Evolutionary conservation across 306 rosid species (phyloP).

Genomic region (Hippophae rhamnoides): DNA sequence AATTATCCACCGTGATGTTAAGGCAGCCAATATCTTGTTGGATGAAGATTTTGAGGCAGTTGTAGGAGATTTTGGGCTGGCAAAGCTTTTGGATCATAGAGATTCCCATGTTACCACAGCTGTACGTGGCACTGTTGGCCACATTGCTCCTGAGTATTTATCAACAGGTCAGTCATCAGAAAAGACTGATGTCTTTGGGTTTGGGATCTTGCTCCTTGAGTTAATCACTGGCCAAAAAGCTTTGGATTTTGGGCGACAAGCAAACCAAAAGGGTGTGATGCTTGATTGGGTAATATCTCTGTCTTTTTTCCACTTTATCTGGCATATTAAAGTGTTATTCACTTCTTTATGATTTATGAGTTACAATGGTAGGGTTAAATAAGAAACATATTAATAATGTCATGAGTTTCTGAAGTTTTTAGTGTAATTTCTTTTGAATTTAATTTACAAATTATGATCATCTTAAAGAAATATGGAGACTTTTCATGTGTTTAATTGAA

Average conservation of each 20-base stretch:
- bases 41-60: conserved; percentile 94
- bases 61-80: conserved; percentile 97
- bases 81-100: conserved; percentile 92
- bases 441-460: too few relatives aligned
- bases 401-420: too few relatives aligned
- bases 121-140: conserved; percentile 96
- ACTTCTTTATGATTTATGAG: too few relatives aligned
- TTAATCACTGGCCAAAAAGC: conserved; percentile 94
- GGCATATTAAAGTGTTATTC: too few relatives aligned
- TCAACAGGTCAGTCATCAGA: conserved; percentile 96
- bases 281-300: conserved; percentile 81
- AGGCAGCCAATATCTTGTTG: conserved; percentile 91
- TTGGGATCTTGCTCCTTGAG: conserved; percentile 90
- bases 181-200: conserved; percentile 96
- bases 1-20: conserved; percentile 94
- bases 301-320: not conserved
- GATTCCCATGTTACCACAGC: conserved; percentile 98
- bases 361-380: too few relatives aligned
- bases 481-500: too few relatives aligned
- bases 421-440: too few relatives aligned
- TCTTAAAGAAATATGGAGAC: too few relatives aligned
- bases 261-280: conserved; percentile 95
- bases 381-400: too few relatives aligned
- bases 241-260: conserved; percentile 86
- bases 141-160: conserved; percentile 92